A percentile compares a stretch with the other conserved stretches of the same genome.
phyloP scores from a whole-genome alignment of 2,329 filamentous ascomycete genomes.

The Thermoascus crustaceus region DNA sequence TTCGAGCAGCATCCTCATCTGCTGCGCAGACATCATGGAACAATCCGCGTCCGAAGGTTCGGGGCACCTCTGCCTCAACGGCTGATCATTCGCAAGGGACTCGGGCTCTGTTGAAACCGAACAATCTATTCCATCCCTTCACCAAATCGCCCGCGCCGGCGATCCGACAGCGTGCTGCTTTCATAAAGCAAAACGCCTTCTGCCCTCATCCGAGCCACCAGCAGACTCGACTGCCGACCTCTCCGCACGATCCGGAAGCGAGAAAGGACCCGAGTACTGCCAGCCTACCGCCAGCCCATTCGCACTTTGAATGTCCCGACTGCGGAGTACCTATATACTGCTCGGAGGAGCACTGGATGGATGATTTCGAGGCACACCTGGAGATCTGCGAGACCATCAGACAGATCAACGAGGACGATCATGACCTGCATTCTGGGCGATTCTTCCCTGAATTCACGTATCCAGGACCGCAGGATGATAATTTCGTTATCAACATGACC shows the following conservation, averaged over 20 bases:
- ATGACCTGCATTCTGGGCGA: constrained; percentile 81
- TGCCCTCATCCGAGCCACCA: constrained; percentile 87
- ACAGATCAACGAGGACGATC: constrained; percentile 96
- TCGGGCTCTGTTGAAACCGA: constrained; percentile 49
- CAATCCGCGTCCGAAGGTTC: constrained; percentile 13
- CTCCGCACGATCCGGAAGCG: constrained; percentile 56
- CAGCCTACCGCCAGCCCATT: constrained; percentile 64
- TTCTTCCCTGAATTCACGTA: constrained; percentile 93
- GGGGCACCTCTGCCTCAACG: constrained; percentile 21
- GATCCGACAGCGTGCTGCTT: constrained; percentile 78
- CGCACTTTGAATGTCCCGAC: constrained; percentile 91
- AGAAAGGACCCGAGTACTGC: constrained; percentile 39
- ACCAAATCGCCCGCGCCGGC: constrained; percentile 79
- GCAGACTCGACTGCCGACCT: constrained; percentile 60
- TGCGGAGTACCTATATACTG: constrained; percentile 93
- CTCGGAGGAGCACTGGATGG: constrained; percentile 88
- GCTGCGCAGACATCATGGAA: constrained; percentile 7
- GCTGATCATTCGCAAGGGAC: constrained; percentile 16
- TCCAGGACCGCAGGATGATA: constrained; percentile 80
- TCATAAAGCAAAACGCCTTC: constrained; percentile 86
- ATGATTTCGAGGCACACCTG: constrained; percentile 87
- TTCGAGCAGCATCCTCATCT: constrained; percentile 9
- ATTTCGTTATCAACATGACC: constrained; percentile 90
- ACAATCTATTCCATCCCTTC: constrained; percentile 91
- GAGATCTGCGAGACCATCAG: constrained; percentile 84